Percentiles rank a stretch among this genome's conserved stretches.
Conservation (phyloP, 257 asterid genomes). For the Jaltomata sinuosa region DNA sequence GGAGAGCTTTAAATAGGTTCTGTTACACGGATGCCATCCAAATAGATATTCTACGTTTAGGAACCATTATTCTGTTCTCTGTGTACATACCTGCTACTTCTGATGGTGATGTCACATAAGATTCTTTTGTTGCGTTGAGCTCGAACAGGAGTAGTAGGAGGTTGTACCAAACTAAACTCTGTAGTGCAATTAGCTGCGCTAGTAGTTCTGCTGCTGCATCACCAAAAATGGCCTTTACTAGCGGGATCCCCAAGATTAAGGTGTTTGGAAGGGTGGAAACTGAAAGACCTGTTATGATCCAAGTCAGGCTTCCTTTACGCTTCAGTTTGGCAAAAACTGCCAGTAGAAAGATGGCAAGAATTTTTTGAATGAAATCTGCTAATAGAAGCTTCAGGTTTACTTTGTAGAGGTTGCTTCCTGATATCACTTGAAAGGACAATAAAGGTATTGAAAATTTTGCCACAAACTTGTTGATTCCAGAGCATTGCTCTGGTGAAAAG, state of each 20-base stretch:
- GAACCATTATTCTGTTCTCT: not conserved
- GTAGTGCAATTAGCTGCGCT: slow-evolving; percentile 69
- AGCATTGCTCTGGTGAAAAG: slow-evolving; percentile 71
- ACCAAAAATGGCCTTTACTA: slow-evolving; percentile 74
- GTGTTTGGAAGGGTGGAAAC: slow-evolving; percentile 80
- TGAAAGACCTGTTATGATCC: slow-evolving; percentile 81
- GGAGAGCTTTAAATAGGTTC: not conserved
- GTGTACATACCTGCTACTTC: slow-evolving; percentile 39
- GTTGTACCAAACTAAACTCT: slow-evolving; percentile 86
- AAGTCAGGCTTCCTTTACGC: slow-evolving; percentile 45
- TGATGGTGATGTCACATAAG: slow-evolving; percentile 24
- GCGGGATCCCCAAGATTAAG: slow-evolving; percentile 69
- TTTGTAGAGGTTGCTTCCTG: slow-evolving; percentile 62
- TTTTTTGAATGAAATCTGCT: slow-evolving; percentile 70
- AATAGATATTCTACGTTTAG: not conserved
- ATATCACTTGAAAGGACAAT: slow-evolving; percentile 66
- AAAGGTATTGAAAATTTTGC: slow-evolving; percentile 81
- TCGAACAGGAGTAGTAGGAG: slow-evolving; percentile 69
- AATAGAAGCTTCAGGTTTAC: slow-evolving; percentile 61
- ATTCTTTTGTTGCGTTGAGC: slow-evolving; percentile 47
- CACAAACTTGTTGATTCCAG: slow-evolving; percentile 84
- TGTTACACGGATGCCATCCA: not conserved
- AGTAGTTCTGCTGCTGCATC: slow-evolving; percentile 44
- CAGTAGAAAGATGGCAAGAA: slow-evolving; percentile 36
- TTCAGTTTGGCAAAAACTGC: slow-evolving; percentile 31